Evolutionary conservation across 2,329 filamentous ascomycete species (phyloP).

Genomic region (Cladosporium phlei): DNA sequence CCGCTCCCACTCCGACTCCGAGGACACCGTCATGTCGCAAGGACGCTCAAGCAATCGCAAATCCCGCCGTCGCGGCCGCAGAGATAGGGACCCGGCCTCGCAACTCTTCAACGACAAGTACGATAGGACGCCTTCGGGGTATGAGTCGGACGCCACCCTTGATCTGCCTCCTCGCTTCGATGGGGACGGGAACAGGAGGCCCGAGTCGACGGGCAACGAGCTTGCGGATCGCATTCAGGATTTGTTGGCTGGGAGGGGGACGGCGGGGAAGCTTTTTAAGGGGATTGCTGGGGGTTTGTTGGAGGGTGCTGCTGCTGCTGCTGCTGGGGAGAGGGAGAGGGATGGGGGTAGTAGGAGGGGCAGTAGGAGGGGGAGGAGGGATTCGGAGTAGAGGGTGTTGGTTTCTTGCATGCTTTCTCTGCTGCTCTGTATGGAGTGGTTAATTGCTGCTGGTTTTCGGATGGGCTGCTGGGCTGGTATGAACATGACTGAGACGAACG

Average conservation of each 20-base stretch:
- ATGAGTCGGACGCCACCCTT: constrained; percentile 23
- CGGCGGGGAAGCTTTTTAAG: constrained; percentile 11
- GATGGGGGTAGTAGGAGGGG: neutral
- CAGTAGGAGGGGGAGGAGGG: constrained; percentile 3
- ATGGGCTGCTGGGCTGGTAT: too few species aligned
- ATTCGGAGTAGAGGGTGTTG: neutral
- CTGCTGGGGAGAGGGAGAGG: neutral
- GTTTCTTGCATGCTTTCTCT: too few species aligned
- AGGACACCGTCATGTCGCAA: constrained; percentile 1
- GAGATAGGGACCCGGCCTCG: constrained; percentile 46
- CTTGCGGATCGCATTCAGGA: constrained; percentile 10
- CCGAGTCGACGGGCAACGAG: constrained; percentile 22
- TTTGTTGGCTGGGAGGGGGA: constrained; percentile 4
- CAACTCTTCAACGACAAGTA: constrained; percentile 31
- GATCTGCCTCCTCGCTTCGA: constrained; percentile 36
- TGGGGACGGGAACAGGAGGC: constrained; percentile 30
- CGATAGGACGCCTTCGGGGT: constrained; percentile 18
- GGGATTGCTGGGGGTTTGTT: constrained; percentile 1
- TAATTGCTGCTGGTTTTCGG: too few species aligned
- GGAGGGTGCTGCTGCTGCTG: too few species aligned
- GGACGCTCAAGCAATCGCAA: constrained; percentile 42
- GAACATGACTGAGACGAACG: too few species aligned
- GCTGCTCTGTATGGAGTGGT: too few species aligned
- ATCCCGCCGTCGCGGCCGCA: constrained; percentile 28
- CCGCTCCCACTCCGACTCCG: constrained; percentile 12